Conservation (phyloP, 2,329 filamentous ascomycete species). For the Penicillium sp. region DNA sequence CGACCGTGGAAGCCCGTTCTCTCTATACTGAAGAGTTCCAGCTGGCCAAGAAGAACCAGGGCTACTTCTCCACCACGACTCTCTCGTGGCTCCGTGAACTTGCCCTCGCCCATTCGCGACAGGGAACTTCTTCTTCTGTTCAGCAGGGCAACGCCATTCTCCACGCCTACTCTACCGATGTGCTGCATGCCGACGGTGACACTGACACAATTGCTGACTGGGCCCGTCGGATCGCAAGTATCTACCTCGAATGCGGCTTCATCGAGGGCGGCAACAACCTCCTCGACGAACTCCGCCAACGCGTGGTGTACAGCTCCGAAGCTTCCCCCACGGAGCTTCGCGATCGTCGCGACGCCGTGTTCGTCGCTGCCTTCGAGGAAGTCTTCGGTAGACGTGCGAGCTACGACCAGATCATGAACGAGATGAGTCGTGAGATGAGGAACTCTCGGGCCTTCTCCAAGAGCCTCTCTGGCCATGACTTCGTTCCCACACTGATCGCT, state of each 20-base stretch:
- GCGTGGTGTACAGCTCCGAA: slow-evolving; percentile 50
- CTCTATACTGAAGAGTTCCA: slow-evolving; percentile 47
- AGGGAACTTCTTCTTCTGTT: slow-evolving; percentile 42
- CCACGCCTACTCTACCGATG: slow-evolving; percentile 44
- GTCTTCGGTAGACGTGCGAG: slow-evolving; percentile 39
- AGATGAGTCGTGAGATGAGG: slow-evolving; percentile 45
- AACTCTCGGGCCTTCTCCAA: slow-evolving; percentile 44
- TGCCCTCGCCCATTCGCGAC: slow-evolving; percentile 44
- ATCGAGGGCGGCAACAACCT: slow-evolving; percentile 44
- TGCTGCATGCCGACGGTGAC: slow-evolving; percentile 43
- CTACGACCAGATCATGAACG: slow-evolving; percentile 45
- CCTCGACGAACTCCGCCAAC: slow-evolving; percentile 50
- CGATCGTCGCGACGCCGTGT: slow-evolving; percentile 44
- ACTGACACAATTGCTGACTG: slow-evolving; percentile 49
- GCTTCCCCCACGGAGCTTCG: slow-evolving; percentile 30
- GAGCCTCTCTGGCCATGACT: slow-evolving; percentile 34
- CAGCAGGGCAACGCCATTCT: slow-evolving; percentile 42
- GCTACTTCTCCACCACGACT: slow-evolving; percentile 50
- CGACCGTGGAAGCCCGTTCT: slow-evolving; percentile 39
- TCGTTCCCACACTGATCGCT: slow-evolving; percentile 34
- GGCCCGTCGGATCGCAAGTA: slow-evolving; percentile 48
- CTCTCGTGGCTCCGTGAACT: slow-evolving; percentile 47
- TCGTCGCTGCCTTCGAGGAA: slow-evolving; percentile 49
- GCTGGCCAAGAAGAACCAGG: slow-evolving; percentile 45
- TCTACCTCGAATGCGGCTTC: slow-evolving; percentile 48